phyloP scores from a whole-genome alignment of 331 rosid genomes.

The Quercus lobata region DNA sequence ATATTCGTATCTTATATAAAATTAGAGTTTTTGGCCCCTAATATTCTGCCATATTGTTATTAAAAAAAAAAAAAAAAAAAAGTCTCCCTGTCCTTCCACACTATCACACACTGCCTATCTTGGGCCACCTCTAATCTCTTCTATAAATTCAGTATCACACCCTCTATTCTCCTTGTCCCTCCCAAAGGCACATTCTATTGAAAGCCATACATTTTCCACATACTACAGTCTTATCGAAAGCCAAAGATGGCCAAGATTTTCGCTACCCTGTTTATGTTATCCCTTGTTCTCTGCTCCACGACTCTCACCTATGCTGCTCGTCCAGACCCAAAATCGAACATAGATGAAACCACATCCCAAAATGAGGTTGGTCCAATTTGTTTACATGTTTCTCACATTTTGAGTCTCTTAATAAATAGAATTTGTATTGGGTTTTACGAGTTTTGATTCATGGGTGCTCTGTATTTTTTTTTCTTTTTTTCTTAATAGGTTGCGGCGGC shows the following conservation, averaged over 20 bases:
- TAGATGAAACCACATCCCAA: background rate
- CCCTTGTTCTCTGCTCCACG: slow-evolving; percentile 42
- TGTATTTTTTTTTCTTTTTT: background rate
- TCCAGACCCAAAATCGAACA: slow-evolving; percentile 33
- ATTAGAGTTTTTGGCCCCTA: background rate
- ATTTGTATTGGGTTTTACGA: background rate
- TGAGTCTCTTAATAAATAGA: background rate
- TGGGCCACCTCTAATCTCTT: slow-evolving; percentile 4
- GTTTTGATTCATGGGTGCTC: background rate
- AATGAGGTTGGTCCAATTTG: slow-evolving; percentile 25
- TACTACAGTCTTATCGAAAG: background rate
- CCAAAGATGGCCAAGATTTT: slow-evolving; percentile 39
- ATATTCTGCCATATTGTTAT: background rate
- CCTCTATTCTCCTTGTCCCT: slow-evolving; percentile 2
- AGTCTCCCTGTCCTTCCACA: slow-evolving; percentile 1
- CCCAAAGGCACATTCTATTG: background rate
- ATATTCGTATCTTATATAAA: background rate
- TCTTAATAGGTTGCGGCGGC: slow-evolving; percentile 24
- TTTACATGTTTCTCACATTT: background rate
- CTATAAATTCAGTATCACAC: slow-evolving; percentile 37
- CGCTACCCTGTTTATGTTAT: slow-evolving; percentile 31
- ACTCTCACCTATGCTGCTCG: slow-evolving; percentile 33
- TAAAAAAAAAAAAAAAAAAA: too few relatives aligned
- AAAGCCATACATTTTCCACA: background rate
- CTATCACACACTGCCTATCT: slow-evolving; percentile 39